Base-by-base conservation (phyloP, 2,329 filamentous ascomycete species). In the Trichophyton schoenleinii region DNA sequence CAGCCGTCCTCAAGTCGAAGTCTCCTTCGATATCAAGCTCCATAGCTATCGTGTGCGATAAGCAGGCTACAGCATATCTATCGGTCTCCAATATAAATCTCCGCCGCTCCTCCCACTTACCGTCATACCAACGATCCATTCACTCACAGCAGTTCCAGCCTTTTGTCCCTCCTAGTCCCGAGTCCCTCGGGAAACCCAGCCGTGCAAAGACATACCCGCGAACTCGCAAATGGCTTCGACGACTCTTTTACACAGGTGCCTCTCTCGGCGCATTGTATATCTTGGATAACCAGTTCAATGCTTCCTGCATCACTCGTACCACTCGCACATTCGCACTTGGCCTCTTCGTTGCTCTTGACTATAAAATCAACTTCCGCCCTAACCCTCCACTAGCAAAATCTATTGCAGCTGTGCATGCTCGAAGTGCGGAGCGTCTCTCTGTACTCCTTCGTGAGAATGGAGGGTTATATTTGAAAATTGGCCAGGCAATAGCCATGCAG, bases 401-500 rank as follows among this genome's bases (percentile, higher is more conserved):
- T 20, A 84, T 95, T 46, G 80, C 83, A 48, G 88, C 90, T 62
- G 77, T 97, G 58, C 94, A 99, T 74, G 78, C 81, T 42, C 86
- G 94, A 64, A 95, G 88, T 70, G 94, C 94, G 0, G 84, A 91
- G 75, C 81, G 89, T 28, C 77, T 97, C 42, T 95, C 89, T 63
- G 81, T 92, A 34, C 77, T 99, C 64, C 80, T 97, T 66, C 82
- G 89, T 28, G 78, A 83, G 61, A 99, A 99, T 80, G 92, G 94
- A 63, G 94, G 94, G 0, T 76, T 99, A 18, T 99, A 97, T 71
- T 80, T 97, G 70, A 99, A 99, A 80, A 96, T 99, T 62, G 94
- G 94, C 0, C 94, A 99, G 79, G 94, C 94, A 3, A 92, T 99
- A 67, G 94, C 92, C 13, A 97, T 97, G 94, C 94, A 99, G 79